Conservation (phyloP, 176 grass and related monocot genomes). For the Cenchrus purpureus region DNA sequence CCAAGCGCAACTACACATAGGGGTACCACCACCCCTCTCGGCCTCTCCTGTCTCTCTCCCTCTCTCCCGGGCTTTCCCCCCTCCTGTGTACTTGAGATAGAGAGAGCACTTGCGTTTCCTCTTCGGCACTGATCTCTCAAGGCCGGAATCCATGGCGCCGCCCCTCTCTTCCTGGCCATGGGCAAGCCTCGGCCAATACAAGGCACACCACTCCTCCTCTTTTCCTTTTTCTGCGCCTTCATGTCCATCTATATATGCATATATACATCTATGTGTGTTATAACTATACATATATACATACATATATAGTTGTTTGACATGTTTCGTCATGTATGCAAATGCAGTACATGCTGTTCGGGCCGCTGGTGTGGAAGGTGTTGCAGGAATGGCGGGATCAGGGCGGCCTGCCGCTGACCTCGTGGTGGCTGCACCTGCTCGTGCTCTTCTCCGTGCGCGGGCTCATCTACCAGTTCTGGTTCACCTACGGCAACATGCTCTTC, state of each 20-base stretch:
- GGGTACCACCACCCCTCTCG: too few relatives aligned
- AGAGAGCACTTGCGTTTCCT: background rate
- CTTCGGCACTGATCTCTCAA: constrained; percentile 2
- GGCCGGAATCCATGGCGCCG: constrained; percentile 32
- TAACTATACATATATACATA: background rate
- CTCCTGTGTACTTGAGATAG: background rate
- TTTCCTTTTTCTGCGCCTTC: background rate
- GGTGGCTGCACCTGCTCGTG: constrained; percentile 70
- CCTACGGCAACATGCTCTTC: constrained; percentile 90
- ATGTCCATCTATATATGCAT: background rate
- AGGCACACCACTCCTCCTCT: constrained; percentile 25
- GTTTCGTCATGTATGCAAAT: background rate
- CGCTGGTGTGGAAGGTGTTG: constrained; percentile 62
- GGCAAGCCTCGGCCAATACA: constrained; percentile 71
- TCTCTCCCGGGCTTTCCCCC: background rate
- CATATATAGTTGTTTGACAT: background rate
- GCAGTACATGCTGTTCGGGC: constrained; percentile 76
- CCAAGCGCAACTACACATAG: background rate
- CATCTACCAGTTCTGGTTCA: constrained; percentile 74
- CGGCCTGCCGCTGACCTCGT: constrained; percentile 26
- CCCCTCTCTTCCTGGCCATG: constrained; percentile 90
- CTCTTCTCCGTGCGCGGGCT: constrained; percentile 57
- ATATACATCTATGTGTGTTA: background rate
- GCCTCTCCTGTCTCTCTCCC: too few relatives aligned
- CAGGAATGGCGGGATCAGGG: constrained; percentile 56